Evolutionary conservation across 768 basidiomycete species (phyloP), one percentile per base, ranked within the genome.

Genomic region (Lentinula guzmanii): DNA sequence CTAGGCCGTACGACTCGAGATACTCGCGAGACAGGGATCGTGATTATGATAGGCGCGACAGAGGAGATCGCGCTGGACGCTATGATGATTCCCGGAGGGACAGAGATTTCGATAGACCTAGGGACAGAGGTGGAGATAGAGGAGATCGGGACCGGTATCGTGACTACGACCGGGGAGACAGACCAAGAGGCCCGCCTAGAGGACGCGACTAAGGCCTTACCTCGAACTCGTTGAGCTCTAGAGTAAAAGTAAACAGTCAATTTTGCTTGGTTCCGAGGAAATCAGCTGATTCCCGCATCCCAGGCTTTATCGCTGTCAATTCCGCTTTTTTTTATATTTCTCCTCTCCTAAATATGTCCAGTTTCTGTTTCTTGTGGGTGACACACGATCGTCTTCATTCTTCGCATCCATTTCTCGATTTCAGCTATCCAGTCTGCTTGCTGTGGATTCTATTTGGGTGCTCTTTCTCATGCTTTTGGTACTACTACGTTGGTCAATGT

Each of bases 1-100:
- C 93, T 39, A 85, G 95, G 63, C 93, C 94, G 0, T 93, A 95
- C 71, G 92, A 95, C 74, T 86, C 86, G 65, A 90, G 93, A 65
- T 95, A 95, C 76, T 79, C 82, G 62, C 72, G 79, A 15, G 74
- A 76, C 61, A 72, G 79, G 61, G 76, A 79, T 57, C 71, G 78
- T 43, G 76, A 75, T 53, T 69, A 68, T 51, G 70, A 67, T 42
- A 63, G 71, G 50, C 70, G 77, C 56, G 79, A 78, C 51, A 72
- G 76, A 67, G 70, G 69, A 16, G 69, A 71, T 21, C 61, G 64
- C 28, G 28, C 28, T 48, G 66, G 65, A 39, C 59, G 71, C 35
- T 61, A 68, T 54, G 58, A 67, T 60, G 64, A 63, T 31, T 64
- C 48, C 13, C 31, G 70, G 16, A 64, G 65, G 11, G 67, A 67